These are phyloP conservation scores for Diplogelasinospora grovesii DNA, from an alignment of 495 filamentous ascomycete species.

Conservation along the genomic window DNA sequence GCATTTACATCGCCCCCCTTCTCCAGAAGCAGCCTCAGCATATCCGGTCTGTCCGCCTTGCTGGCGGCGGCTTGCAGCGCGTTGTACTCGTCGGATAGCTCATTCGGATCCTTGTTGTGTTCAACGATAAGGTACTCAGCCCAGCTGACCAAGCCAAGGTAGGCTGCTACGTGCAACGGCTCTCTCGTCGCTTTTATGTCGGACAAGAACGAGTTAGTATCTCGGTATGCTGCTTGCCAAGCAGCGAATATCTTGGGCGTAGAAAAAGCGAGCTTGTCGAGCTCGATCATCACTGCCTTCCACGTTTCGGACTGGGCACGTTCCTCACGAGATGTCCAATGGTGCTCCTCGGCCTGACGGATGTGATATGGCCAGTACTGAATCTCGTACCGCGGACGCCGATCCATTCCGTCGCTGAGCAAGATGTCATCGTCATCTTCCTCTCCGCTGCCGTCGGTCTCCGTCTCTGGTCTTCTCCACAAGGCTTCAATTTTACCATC, in stretches of 20 bases:
- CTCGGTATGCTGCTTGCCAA: conserved; percentile 13
- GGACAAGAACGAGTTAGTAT: not conserved
- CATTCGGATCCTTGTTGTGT: not conserved
- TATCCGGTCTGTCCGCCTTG: no score
- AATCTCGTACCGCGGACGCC: conserved; percentile 13
- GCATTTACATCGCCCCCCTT: no score
- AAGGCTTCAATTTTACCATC: not conserved
- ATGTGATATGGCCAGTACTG: conserved; percentile 19
- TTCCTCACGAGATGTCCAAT: conserved; percentile 13
- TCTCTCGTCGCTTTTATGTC: no score
- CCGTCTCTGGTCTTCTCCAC: not conserved
- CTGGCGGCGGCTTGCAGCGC: not conserved
- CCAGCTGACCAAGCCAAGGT: not conserved
- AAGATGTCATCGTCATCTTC: not conserved
- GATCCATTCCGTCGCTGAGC: not conserved
- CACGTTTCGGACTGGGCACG: conserved; percentile 8
- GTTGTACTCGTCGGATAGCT: no score
- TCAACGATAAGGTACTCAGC: conserved; percentile 1
- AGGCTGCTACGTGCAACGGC: not conserved
- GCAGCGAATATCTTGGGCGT: conserved; percentile 6
- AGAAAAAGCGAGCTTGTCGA: conserved; percentile 15
- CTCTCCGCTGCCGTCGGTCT: no score
- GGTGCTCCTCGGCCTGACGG: conserved; percentile 10
- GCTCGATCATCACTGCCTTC: conserved; percentile 13
- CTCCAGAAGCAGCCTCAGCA: no score